Evolutionary conservation across 106 monocot genomes (phyloP), one percentile per base, ranked within the genome.

Genomic region (Allium fistulosum): DNA sequence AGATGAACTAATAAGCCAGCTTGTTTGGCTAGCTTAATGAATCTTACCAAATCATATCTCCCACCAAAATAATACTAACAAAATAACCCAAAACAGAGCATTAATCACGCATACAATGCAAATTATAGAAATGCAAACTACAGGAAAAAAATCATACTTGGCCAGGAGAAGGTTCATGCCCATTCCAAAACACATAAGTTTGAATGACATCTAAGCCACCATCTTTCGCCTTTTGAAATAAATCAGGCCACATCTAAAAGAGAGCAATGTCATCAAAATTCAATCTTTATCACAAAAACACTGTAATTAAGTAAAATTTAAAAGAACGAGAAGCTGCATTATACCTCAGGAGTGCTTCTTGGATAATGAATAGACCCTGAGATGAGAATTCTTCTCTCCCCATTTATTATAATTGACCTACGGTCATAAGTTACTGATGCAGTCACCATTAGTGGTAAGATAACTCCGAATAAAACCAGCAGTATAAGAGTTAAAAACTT

Each of bases 171-270:
- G 91, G 91, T 59, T 91, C 91, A 37, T 91, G 91, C 16, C 91
- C 91, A 51, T 91, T 91, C 91, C 91, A 91, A 80, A 91, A 91
- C 14, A 91, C 91, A 64, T 91, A 91, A 49, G 91, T 91, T 72
- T 91, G 86, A 16, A 91, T 84, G 37, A 86, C 86, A 77, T 91
- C 90, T 63, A 91, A 76, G 18, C 90, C 90, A 6, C 86, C 90
- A 74, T 86, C 90, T 84, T 91, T 91, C 0, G 90, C 90, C 84
- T 91, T 87, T 81, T 87, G 91, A 26, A 91, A 87, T 57, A 91
- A 81, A 77, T 84, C 87, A 50, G 91, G 91, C 91, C 91, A 91
- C 91, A 91, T 91, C 91, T 91, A 59, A 14, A 55, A 56, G 53
- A 13, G 7, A 56, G 7, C 45, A 26, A 68, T 64, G n/a, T n/a